Evolutionary conservation across 495 filamentous ascomycete genomes (phyloP).

Genomic region (Glutinoglossum americanum): DNA sequence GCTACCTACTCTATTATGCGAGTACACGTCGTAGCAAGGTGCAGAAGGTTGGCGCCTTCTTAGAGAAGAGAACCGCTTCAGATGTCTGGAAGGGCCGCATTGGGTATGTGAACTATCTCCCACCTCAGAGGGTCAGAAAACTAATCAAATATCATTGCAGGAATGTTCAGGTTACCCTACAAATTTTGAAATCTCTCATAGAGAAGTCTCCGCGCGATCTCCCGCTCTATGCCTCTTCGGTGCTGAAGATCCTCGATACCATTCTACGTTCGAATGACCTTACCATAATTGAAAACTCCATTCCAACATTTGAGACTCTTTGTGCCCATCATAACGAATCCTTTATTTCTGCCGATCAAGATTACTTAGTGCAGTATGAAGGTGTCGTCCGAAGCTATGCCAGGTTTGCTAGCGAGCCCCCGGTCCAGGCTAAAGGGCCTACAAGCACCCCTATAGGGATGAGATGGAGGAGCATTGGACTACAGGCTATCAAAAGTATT

Average conservation of each 20-base stretch:
- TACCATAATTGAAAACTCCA: constrained; percentile 70
- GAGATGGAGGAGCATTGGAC: constrained; percentile 60
- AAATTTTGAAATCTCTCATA: constrained; percentile 71
- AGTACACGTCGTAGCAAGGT: constrained; percentile 83
- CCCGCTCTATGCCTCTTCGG: constrained; percentile 60
- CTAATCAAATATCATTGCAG: constrained; percentile 20
- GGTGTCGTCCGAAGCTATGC: constrained; percentile 59
- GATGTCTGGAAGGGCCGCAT: constrained; percentile 67
- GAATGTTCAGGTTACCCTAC: constrained; percentile 80
- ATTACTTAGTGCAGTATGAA: constrained; percentile 62
- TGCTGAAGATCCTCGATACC: constrained; percentile 56
- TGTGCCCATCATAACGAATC: constrained; percentile 62
- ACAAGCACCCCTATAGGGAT: constrained; percentile 54
- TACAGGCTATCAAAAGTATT: constrained; percentile 58
- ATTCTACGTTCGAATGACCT: constrained; percentile 64
- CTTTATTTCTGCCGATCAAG: constrained; percentile 57
- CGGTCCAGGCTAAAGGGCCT: constrained; percentile 21
- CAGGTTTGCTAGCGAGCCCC: constrained; percentile 42
- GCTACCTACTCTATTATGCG: constrained; percentile 86
- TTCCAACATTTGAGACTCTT: constrained; percentile 64
- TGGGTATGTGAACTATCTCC: constrained; percentile 34
- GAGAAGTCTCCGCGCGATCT: constrained; percentile 80
- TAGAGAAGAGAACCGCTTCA: constrained; percentile 72
- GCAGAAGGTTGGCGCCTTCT: constrained; percentile 75
- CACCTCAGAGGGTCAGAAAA: neutral